These are phyloP conservation scores for Agaricus blazei DNA, from an alignment of 768 basidiomycete genomes.

Conservation along the genomic window DNA sequence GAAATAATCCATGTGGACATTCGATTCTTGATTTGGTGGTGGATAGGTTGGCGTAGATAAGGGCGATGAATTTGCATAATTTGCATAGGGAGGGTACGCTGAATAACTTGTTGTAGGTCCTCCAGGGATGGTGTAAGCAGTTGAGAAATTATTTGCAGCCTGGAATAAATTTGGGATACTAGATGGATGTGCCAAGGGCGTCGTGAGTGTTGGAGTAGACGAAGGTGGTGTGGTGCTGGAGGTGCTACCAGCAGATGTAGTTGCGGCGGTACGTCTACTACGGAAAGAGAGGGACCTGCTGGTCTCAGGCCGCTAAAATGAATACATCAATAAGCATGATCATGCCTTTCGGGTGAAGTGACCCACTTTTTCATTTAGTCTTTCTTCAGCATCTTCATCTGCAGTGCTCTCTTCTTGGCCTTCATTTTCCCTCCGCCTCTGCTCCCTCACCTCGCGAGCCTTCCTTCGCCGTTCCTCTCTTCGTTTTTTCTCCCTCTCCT, in stretches of 20 bases:
- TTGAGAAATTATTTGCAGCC: not conserved
- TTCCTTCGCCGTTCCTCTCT: not conserved
- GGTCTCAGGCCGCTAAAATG: not conserved
- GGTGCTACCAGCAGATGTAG: not conserved
- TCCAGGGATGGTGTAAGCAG: not conserved
- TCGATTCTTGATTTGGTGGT: not conserved
- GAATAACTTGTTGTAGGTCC: not conserved
- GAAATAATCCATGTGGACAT: not conserved
- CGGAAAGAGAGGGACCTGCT: not conserved
- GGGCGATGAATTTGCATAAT: not conserved
- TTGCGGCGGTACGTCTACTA: not conserved
- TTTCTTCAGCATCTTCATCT: not conserved
- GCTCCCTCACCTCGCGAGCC: not conserved
- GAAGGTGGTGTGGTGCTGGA: not conserved
- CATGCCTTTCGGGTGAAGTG: not conserved
- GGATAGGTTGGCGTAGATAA: not conserved
- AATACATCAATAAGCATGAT: not conserved
- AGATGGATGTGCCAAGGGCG: not conserved
- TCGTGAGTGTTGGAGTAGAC: not conserved
- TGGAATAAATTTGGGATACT: not conserved
- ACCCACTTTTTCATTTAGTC: not conserved
- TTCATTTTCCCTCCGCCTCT: not conserved
- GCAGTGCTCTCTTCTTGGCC: not conserved
- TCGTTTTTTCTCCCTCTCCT: not conserved
- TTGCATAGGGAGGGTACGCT: not conserved